A percentile compares a stretch with the other conserved stretches of the same genome.
These are phyloP conservation scores for Talaromyces verruculosus DNA, from an alignment of 2,329 filamentous ascomycete genomes.

Conservation along the genomic window DNA sequence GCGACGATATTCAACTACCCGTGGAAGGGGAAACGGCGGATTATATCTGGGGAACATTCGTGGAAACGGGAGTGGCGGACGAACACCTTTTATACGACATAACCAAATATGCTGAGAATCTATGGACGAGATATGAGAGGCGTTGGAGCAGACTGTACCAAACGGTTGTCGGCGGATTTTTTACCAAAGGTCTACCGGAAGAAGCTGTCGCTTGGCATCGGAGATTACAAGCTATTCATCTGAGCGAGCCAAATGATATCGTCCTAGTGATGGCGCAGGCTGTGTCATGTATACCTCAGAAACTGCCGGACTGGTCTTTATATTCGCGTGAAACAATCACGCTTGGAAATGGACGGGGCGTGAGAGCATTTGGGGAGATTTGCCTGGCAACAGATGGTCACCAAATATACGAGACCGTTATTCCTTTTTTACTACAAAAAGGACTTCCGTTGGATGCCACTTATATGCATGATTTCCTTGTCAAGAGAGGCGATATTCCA, in stretches of 20 bases:
- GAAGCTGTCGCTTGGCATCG: conserved; percentile 41
- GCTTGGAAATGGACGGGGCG: conserved; percentile 25
- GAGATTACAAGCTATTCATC: conserved; percentile 36
- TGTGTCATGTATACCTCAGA: conserved; percentile 27
- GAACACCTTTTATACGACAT: conserved; percentile 37
- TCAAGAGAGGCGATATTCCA: conserved; percentile 46
- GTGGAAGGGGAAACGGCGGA: conserved; percentile 38
- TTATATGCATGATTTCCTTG: conserved; percentile 49
- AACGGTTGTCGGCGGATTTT: conserved; percentile 39
- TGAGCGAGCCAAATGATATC: conserved; percentile 34
- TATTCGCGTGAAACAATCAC: conserved; percentile 19
- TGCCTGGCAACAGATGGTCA: conserved; percentile 41
- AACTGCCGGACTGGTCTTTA: conserved; percentile 24
- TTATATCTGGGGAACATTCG: conserved; percentile 45
- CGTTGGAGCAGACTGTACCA: conserved; percentile 40
- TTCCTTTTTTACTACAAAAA: conserved; percentile 42
- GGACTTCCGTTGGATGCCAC: conserved; percentile 42
- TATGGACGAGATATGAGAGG: conserved; percentile 42
- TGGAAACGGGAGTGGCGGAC: conserved; percentile 37
- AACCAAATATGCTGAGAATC: conserved; percentile 38
- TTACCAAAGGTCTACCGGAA: conserved; percentile 31
- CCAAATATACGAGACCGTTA: conserved; percentile 46
- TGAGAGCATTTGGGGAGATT: conserved; percentile 43
- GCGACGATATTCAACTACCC: conserved; percentile 36
- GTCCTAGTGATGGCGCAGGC: conserved; percentile 32